phyloP scores from a whole-genome alignment of 495 filamentous ascomycete genomes.

The Aspergillus carlsbadensis region DNA sequence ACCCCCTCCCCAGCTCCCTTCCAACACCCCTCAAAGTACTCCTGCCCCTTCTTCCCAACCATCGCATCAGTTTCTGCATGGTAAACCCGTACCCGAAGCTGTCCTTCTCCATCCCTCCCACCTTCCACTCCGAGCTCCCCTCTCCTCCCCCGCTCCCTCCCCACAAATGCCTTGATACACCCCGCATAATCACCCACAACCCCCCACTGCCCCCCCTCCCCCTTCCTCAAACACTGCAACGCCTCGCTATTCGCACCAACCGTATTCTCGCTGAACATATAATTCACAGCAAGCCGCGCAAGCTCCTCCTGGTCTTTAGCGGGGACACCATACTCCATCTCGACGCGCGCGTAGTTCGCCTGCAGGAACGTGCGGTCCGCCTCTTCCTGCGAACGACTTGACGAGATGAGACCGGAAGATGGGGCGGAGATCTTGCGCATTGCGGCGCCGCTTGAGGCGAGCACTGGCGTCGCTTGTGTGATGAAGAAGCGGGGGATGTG shows the following conservation, averaged over 20 bases:
- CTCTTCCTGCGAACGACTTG: neutral
- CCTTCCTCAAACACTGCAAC: slow-evolving; percentile 30
- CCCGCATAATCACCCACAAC: slow-evolving; percentile 29
- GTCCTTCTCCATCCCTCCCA: neutral
- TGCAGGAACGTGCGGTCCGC: slow-evolving; percentile 10
- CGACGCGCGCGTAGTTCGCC: slow-evolving; percentile 18
- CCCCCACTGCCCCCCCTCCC: slow-evolving; percentile 23
- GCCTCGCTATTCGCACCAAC: slow-evolving; percentile 36
- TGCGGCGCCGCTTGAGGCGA: slow-evolving; percentile 21
- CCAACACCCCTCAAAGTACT: slow-evolving; percentile 36
- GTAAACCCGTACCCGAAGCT: slow-evolving; percentile 21
- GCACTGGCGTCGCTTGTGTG: slow-evolving; percentile 21
- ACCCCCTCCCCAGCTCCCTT: slow-evolving; percentile 10
- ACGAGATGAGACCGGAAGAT: neutral
- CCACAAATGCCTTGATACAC: slow-evolving; percentile 21
- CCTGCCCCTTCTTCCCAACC: slow-evolving; percentile 29
- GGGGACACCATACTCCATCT: slow-evolving; percentile 21
- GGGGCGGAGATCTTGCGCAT: slow-evolving; percentile 13
- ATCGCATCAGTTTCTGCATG: slow-evolving; percentile 30
- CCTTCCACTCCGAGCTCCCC: neutral
- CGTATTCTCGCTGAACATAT: slow-evolving; percentile 28
- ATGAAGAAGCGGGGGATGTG: slow-evolving; percentile 35
- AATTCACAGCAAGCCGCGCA: slow-evolving; percentile 12
- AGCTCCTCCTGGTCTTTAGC: slow-evolving; percentile 23
- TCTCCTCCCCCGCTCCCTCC: neutral